Evolutionary conservation across 768 basidiomycete species (phyloP), one percentile per base, ranked within the genome.

Genomic region (Pisolithus orientalis): DNA sequence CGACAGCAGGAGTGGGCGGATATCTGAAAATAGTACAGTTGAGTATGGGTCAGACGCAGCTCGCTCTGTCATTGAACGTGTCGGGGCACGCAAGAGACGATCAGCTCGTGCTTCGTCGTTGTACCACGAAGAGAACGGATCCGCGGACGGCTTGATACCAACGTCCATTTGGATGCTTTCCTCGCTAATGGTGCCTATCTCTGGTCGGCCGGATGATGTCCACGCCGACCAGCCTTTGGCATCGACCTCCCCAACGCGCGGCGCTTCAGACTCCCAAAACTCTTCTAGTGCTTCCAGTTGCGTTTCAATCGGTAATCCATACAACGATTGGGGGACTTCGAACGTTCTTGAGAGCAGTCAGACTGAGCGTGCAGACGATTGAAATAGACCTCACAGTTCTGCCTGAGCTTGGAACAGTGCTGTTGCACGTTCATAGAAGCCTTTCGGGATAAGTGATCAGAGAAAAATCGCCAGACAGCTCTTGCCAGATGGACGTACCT

Each of bases 341-440:
- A 85, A 90, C 5, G 75, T 74, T 44, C 90, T 44, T 37, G 9
- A 53, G 60, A 9, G 46, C 28, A 51, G 53, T 51, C 47, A 56
- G 39, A 31, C 44, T 25, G 11, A 51, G 28, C 16, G 49, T 27
- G 27, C 37, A 38, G 29, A 42, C 7, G 11, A 21, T 38, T 13
- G 7, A 34, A 47, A 46, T 14, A 44, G 49, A 44, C 65, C 83
- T 58, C 70, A 92, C 90, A 91, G 59, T 69, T 92, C 90, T 14
- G 84, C 80, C 66, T 93, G 87, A 9, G 87, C 88, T 64, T 93
- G 90, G 59, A 90, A 86, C 61, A 90, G 70, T 3, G 88, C 88
- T 49, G 75, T 82, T 11, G 86, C 84, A 45, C 85, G 80, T 67
- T 93, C 90, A 40, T 73, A 56, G 56, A 78, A 91, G 11, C 90